Conservation (phyloP, 192 early-diverging fungal species). For the Backusella westeae region DNA sequence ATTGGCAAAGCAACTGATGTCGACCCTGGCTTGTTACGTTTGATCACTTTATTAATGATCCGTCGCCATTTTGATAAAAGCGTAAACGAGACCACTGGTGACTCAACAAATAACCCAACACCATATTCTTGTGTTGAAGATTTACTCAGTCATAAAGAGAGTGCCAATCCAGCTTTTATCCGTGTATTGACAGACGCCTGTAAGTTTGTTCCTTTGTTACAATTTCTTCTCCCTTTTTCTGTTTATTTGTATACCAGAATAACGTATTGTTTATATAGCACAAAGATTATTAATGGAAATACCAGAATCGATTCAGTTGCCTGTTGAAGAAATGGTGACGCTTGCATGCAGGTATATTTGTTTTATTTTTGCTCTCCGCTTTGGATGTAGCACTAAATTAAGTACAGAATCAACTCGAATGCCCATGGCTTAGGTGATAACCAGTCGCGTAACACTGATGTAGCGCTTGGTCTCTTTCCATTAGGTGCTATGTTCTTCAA, state of each 20-base stretch:
- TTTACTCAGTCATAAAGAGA: conserved; percentile 24
- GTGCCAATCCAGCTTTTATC: conserved; percentile 20
- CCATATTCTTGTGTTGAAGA: conserved; percentile 26
- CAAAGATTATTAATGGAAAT: conserved; percentile 41
- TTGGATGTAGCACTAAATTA: not conserved
- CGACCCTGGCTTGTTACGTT: conserved; percentile 25
- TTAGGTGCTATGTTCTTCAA: conserved; percentile 69
- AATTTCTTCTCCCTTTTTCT: not conserved
- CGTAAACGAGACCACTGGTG: not conserved
- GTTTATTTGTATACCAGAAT: not conserved
- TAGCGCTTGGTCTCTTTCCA: conserved; percentile 68
- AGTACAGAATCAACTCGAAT: conserved; percentile 60
- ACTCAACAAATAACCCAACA: not conserved
- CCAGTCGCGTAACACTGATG: conserved; percentile 43
- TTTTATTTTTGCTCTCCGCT: conserved; percentile 30
- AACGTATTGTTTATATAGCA: conserved; percentile 42
- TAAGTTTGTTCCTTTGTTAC: conserved; percentile 4
- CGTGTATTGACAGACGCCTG: conserved; percentile 26
- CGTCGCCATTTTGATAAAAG: not conserved
- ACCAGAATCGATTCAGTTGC: conserved; percentile 29
- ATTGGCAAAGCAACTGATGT: conserved; percentile 26
- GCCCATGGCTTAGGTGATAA: conserved; percentile 53
- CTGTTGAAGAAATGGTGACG: conserved; percentile 38
- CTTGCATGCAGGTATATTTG: conserved; percentile 43
- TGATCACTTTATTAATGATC: conserved; percentile 20